phyloP scores from a whole-genome alignment of 768 basidiomycete species.

The Lentinula boryana region DNA sequence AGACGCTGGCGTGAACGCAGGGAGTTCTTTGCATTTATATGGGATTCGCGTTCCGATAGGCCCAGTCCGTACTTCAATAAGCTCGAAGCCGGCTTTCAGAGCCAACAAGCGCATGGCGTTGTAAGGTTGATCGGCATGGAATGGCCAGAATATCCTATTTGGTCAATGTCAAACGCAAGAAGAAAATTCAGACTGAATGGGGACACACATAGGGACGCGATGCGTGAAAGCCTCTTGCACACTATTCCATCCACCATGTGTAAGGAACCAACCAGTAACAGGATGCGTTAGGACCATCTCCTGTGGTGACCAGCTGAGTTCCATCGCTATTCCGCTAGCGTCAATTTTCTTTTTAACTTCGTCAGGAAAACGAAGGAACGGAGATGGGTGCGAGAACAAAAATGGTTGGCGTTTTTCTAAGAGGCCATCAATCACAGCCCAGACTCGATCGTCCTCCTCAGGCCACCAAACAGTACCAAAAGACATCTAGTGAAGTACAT shows the following conservation, averaged over 20 bases:
- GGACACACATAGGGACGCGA: neutral
- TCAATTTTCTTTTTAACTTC: neutral
- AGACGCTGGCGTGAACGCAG: neutral
- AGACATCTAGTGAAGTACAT: neutral
- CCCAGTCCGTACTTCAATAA: constrained; percentile 1
- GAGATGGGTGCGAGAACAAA: constrained; percentile 2
- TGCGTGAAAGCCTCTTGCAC: neutral
- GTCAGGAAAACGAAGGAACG: neutral
- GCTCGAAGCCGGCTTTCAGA: neutral
- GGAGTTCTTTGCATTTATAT: neutral
- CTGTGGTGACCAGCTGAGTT: neutral
- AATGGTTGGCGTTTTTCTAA: constrained; percentile 3
- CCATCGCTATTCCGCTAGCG: neutral
- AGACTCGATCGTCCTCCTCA: neutral
- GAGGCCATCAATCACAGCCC: constrained; percentile 4
- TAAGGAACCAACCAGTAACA: neutral
- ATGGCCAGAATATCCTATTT: neutral
- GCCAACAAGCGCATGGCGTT: neutral
- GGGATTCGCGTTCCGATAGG: neutral
- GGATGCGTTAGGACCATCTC: neutral
- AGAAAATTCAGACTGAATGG: neutral
- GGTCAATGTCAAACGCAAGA: neutral
- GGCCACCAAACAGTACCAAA: constrained; percentile 3
- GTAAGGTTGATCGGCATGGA: neutral
- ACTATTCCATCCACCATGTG: constrained; percentile 5